phyloP scores from a whole-genome alignment of 129 eudicot species.

The Lonicera japonica region DNA sequence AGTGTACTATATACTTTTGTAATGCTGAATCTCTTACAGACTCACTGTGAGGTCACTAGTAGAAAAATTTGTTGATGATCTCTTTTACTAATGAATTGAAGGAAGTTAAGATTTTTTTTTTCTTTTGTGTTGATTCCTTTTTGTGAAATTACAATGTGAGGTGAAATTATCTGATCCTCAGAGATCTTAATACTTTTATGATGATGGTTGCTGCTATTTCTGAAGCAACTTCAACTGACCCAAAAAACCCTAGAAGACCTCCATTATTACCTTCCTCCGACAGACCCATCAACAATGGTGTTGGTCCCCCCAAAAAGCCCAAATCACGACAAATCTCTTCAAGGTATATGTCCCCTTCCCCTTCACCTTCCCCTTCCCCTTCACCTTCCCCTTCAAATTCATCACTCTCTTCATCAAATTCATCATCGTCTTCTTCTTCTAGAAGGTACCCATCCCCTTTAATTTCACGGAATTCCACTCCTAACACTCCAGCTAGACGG shows the following conservation, averaged over 20 bases:
- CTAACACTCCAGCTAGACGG: conserved; percentile 37
- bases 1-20: background rate
- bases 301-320: conserved; percentile 34
- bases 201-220: conserved; percentile 76
- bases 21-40: conserved; percentile 10
- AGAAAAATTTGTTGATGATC: too few species aligned
- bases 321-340: conserved; percentile 71
- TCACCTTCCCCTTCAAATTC: conserved; percentile 45
- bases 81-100: too few species aligned
- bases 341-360: conserved; percentile 75
- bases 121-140: conserved; percentile 2
- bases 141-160: conserved; percentile 43
- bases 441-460: background rate
- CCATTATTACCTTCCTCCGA: conserved; percentile 80
- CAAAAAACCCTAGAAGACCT: conserved; percentile 40
- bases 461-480: background rate
- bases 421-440: conserved; percentile 3
- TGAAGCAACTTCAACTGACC: conserved; percentile 25
- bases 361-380: conserved; percentile 75
- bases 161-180: conserved; percentile 9
- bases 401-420: conserved; percentile 1
- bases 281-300: conserved; percentile 32
- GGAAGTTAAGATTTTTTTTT: too few species aligned
- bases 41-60: background rate
- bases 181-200: conserved; percentile 20